Evolutionary conservation across 2,329 filamentous ascomycete genomes (phyloP).

Genomic region (Fusarium chaquense): DNA sequence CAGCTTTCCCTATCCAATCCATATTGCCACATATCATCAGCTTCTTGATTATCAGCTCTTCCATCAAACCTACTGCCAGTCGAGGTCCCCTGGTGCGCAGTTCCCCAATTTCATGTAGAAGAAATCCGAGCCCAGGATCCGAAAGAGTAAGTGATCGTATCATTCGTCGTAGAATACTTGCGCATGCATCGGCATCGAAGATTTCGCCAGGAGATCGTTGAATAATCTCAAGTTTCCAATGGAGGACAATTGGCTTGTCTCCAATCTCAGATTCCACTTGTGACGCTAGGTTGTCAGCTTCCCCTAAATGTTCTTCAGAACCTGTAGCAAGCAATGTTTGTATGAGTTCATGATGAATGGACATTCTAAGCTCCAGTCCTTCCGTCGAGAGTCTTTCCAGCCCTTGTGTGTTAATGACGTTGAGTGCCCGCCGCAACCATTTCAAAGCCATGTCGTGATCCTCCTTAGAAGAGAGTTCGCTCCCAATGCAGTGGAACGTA

Average conservation of each 20-base stretch:
- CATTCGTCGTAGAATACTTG: conserved; percentile 69
- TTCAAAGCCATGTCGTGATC: conserved; percentile 68
- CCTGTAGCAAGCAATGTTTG: conserved; percentile 64
- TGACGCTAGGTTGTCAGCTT: conserved; percentile 68
- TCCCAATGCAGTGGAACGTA: conserved; percentile 79
- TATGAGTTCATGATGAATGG: conserved; percentile 74
- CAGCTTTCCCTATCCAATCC: conserved; percentile 75
- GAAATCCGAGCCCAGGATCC: conserved; percentile 71
- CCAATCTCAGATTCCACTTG: conserved; percentile 73
- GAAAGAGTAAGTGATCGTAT: conserved; percentile 70
- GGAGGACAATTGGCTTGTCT: conserved; percentile 72
- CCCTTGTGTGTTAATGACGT: conserved; percentile 67
- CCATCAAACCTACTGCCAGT: conserved; percentile 65
- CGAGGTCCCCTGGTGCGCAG: conserved; percentile 67
- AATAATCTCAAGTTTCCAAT: conserved; percentile 77
- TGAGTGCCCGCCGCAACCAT: conserved; percentile 79
- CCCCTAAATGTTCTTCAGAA: conserved; percentile 58
- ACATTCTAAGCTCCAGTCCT: conserved; percentile 72
- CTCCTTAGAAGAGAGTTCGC: conserved; percentile 63
- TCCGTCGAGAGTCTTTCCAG: conserved; percentile 68
- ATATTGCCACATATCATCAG: conserved; percentile 62
- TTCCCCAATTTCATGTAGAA: conserved; percentile 76
- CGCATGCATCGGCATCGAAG: conserved; percentile 63
- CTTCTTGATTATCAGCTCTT: conserved; percentile 71
- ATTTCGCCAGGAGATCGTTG: conserved; percentile 59